These are phyloP conservation scores for Avena insularis DNA, from an alignment of 176 grass and related monocot species.

Conservation along the genomic window DNA sequence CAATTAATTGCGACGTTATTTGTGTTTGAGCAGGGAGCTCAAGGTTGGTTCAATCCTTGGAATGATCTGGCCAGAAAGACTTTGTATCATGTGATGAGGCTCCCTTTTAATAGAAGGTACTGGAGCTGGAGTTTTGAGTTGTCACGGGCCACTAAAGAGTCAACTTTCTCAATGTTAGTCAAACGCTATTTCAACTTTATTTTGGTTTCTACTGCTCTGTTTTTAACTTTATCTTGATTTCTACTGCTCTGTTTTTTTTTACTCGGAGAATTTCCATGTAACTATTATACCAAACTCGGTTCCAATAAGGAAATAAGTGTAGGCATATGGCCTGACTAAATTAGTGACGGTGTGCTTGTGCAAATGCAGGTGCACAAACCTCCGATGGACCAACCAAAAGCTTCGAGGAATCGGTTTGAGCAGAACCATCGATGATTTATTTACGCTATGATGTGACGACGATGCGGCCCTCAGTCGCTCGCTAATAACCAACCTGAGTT, in stretches of 20 bases:
- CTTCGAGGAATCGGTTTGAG: not conserved
- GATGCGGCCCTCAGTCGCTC: not conserved
- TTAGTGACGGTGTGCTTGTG: not conserved
- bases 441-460: not conserved
- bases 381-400: not conserved
- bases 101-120: not conserved
- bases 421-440: not conserved
- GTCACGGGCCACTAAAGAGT: not conserved
- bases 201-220: not conserved
- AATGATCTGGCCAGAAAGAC: not conserved
- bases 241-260: not conserved
- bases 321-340: conserved; percentile 3
- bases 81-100: not conserved
- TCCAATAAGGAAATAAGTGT: not conserved
- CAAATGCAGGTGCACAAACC: not conserved
- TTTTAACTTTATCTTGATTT: not conserved
- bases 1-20: not conserved
- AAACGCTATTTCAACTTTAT: not conserved
- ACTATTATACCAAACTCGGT: not conserved
- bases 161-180: not conserved
- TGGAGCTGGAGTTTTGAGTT: not conserved
- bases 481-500: not conserved
- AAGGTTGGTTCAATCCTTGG: not conserved
- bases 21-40: not conserved
- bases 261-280: not conserved